A percentile compares a stretch with the other conserved stretches of the same genome.
These are phyloP conservation scores for Bonia amplexicaulis DNA, from an alignment of 176 grass and related monocot species.

Conservation along the genomic window DNA sequence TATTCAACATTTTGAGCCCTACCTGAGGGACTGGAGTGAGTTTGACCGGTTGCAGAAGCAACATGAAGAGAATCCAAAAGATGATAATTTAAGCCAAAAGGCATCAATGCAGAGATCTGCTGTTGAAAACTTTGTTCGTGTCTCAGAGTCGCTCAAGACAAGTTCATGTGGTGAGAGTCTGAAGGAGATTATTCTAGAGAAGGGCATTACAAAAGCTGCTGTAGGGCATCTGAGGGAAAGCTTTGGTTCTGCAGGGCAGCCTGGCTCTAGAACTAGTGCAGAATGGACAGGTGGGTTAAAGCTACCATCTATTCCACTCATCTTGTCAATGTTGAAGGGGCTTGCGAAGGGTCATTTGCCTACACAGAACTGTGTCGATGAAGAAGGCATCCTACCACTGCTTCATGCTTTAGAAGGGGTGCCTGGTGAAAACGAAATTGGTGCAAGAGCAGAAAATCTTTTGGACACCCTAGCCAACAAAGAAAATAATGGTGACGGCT, in stretches of 20 bases:
- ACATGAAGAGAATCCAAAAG: slow-evolving; percentile 72
- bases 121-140: slow-evolving; percentile 88
- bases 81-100: slow-evolving; percentile 59
- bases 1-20: slow-evolving; percentile 93
- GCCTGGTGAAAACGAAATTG: slow-evolving; percentile 90
- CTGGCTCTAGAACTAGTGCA: slow-evolving; percentile 61
- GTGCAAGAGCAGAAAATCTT: slow-evolving; percentile 94
- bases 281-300: slow-evolving; percentile 82
- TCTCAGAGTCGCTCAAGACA: slow-evolving; percentile 97
- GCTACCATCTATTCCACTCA: slow-evolving; percentile 76
- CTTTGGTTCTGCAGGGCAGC: slow-evolving; percentile 50
- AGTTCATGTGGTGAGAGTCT: slow-evolving; percentile 90
- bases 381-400: slow-evolving; percentile 80
- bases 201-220: slow-evolving; percentile 68
- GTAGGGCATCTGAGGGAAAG: slow-evolving; percentile 76
- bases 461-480: slow-evolving; percentile 93
- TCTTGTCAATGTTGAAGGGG: slow-evolving; percentile 91
- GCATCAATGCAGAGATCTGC: slow-evolving; percentile 68
- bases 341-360: slow-evolving; percentile 85
- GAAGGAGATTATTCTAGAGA: slow-evolving; percentile 95
- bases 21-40: slow-evolving; percentile 72
- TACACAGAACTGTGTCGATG: slow-evolving; percentile 86
- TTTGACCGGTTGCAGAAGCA: slow-evolving; percentile 78
- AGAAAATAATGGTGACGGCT: slow-evolving; percentile 90
- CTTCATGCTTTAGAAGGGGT: slow-evolving; percentile 93